A percentile compares a stretch with the other conserved stretches of the same genome.
Evolutionary conservation across 768 basidiomycete species (phyloP).

Genomic region (Leccinum disarticulatum): DNA sequence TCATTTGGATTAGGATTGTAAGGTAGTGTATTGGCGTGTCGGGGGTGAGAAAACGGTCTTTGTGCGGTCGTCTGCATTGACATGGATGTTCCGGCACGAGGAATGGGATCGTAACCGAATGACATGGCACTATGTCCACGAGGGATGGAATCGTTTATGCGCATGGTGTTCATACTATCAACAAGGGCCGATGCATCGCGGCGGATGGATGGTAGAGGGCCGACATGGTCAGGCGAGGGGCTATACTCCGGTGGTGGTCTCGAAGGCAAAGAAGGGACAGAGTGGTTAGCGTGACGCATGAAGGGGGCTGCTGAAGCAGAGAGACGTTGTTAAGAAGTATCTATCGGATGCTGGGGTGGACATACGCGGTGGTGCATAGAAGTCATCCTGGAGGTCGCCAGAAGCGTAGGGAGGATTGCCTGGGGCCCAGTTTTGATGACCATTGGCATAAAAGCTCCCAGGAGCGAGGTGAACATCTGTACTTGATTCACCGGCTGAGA

Average conservation of each 20-base stretch:
- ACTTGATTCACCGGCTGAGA: conserved; percentile 3
- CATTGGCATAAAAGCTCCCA: conserved; percentile 4
- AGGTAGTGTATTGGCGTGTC: conserved; percentile 45
- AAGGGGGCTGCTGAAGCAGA: conserved; percentile 24
- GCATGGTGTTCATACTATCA: conserved; percentile 55
- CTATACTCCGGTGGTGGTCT: conserved; percentile 37
- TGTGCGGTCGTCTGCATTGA: conserved; percentile 40
- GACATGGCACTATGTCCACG: conserved; percentile 31
- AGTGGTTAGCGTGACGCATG: conserved; percentile 48
- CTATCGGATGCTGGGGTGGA: conserved; percentile 1
- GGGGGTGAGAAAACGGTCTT: conserved; percentile 35
- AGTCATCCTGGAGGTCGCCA: conserved; percentile 10
- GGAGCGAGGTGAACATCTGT: conserved; percentile 2
- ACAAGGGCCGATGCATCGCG: conserved; percentile 41
- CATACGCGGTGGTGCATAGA: conserved; percentile 26
- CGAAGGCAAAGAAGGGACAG: conserved; percentile 46
- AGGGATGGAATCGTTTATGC: conserved; percentile 43
- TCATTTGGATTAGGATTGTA: conserved; percentile 26
- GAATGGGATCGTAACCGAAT: conserved; percentile 44
- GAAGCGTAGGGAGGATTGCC: conserved; percentile 6
- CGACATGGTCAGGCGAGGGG: conserved; percentile 21
- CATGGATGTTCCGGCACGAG: conserved; percentile 59
- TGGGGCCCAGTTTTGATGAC: conserved; percentile 7
- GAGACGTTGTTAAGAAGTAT: conserved; percentile 9
- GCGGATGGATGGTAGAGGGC: conserved; percentile 41